Percentiles rank a stretch among this genome's conserved stretches.
Conservation (phyloP, 768 basidiomycete genomes). For the Zangia roseola region DNA sequence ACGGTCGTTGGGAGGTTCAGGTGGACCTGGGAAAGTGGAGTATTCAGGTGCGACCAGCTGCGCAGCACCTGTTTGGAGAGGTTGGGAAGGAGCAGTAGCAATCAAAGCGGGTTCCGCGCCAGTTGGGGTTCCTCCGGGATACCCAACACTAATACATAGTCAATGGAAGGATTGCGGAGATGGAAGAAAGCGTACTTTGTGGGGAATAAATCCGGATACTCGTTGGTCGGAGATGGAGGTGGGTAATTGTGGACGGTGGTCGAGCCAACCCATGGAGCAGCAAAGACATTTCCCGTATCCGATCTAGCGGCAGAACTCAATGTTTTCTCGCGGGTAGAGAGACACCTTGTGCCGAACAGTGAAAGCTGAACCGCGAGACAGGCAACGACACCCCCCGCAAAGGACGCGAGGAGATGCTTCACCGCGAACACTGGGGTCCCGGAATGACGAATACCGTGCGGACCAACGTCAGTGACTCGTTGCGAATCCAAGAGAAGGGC, state of each 20-base stretch:
- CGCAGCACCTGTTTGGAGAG: slow-evolving; percentile 68
- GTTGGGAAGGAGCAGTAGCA: slow-evolving; percentile 75
- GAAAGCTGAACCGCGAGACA: slow-evolving; percentile 50
- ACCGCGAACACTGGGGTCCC: slow-evolving; percentile 8
- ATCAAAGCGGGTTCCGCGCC: slow-evolving; percentile 75
- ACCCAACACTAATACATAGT: slow-evolving; percentile 49
- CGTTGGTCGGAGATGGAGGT: slow-evolving; percentile 71
- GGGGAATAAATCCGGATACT: slow-evolving; percentile 70
- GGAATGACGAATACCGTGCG: slow-evolving; percentile 5
- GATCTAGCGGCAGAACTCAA: neutral
- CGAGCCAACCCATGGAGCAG: slow-evolving; percentile 70
- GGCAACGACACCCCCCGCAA: slow-evolving; percentile 51
- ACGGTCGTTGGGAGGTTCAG: slow-evolving; percentile 18
- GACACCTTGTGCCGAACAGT: slow-evolving; percentile 35
- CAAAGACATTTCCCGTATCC: slow-evolving; percentile 38
- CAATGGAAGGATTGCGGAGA: neutral
- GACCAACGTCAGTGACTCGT: slow-evolving; percentile 7
- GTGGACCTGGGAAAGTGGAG: slow-evolving; percentile 17
- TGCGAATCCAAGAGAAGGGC: slow-evolving; percentile 35
- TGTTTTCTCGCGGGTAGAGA: slow-evolving; percentile 17
- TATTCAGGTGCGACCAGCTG: slow-evolving; percentile 55
- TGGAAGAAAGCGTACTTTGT: slow-evolving; percentile 36
- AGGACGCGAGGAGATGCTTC: slow-evolving; percentile 46
- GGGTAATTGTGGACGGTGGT: slow-evolving; percentile 70
- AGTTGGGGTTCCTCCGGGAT: slow-evolving; percentile 75